phyloP scores from a whole-genome alignment of 1,284 basidiomycete species.

The Leucoagaricus sp. region DNA sequence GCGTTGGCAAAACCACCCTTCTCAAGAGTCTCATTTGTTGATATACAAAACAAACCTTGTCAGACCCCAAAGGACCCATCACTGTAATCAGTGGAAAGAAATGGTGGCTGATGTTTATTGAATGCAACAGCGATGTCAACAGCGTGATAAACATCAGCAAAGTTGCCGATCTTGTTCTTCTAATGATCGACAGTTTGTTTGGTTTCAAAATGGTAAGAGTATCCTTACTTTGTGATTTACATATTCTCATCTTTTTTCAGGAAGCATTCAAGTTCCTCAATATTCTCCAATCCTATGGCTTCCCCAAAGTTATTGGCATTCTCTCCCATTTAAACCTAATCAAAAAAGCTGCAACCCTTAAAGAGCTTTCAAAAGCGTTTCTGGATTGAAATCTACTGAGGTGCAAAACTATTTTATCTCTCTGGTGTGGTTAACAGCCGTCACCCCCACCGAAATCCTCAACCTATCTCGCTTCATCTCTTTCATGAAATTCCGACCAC shows the following conservation, averaged over 20 bases:
- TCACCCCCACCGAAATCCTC: constrained; percentile 93
- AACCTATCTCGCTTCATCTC: constrained; percentile 96
- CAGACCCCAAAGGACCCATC: constrained; percentile 90
- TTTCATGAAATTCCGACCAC: constrained; percentile 98
- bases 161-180: constrained; percentile 92
- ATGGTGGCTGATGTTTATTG: constrained; percentile 91
- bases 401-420: constrained; percentile 99
- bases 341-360: constrained; percentile 88
- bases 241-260: constrained; percentile 41
- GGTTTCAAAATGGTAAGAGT: constrained; percentile 94
- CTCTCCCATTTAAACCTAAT: constrained; percentile 97
- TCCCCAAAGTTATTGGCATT: constrained; percentile 97
- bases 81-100: constrained; percentile 96
- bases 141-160: constrained; percentile 99
- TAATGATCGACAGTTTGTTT: constrained; percentile 98
- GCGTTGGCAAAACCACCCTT: constrained; percentile 96
- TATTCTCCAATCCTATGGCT: constrained; percentile 94
- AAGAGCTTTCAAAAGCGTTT: constrained; percentile 96
- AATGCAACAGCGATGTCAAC: constrained; percentile 97
- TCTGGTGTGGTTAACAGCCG: constrained; percentile 97
- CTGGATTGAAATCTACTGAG: constrained; percentile 99
- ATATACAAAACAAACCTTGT: constrained; percentile 94
- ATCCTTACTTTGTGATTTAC: background rate
- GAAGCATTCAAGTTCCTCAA: constrained; percentile 99
- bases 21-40: constrained; percentile 90